Evolutionary conservation across 139 green algal genomes (phyloP), one percentile per base, ranked within the genome.

Genomic region (Coelastrella sp.): DNA sequence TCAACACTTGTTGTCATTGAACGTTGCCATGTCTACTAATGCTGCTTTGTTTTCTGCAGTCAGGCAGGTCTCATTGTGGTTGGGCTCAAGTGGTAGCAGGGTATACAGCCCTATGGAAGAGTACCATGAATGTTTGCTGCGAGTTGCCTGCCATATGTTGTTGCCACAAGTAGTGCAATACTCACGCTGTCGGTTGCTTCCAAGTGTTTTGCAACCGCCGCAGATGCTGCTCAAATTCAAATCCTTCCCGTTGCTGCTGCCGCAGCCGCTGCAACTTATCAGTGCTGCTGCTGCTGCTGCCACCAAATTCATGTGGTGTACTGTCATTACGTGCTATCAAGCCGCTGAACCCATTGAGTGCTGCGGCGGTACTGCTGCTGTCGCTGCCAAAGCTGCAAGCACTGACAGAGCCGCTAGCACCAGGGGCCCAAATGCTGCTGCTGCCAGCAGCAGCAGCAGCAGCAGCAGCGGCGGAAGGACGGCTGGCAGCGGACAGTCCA

Each of bases 161-260:
- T 47, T 47, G 32, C 32, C 32, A 47, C 61, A 71, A 10, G 8
- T 71, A 71, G 61, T 71, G 10, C 54, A 7, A 56, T 32, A 80
- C 68, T 88, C 83, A 88, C 83, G 68, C 83, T 68, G 68, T 80
- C 10, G 68, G 66, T 57, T 80, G 68, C 57, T 89, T 71, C 71
- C 71, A 82, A 10, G 19, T 88, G 79, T 58, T 54, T 16, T 57
- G 16, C 16, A 19, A 20, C 73, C 8, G 7, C 80, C 32, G 6
- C 80, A 32, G 10, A 19, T n/a, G 16, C 58, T 54, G 4, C 32
- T 3, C 47, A 73, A 54, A 20, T 54, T 5, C 54, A 19, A 7
- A 76, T 7, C 58, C 8, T 58, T 4, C 19, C 47, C 54, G 16
- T 19, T 73, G 57, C 79, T 22, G 58, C 79, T 57, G 14, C 58